Base-by-base conservation (phyloP, 805 yeast genomes). In the Saccharomycopsis fermentans region DNA sequence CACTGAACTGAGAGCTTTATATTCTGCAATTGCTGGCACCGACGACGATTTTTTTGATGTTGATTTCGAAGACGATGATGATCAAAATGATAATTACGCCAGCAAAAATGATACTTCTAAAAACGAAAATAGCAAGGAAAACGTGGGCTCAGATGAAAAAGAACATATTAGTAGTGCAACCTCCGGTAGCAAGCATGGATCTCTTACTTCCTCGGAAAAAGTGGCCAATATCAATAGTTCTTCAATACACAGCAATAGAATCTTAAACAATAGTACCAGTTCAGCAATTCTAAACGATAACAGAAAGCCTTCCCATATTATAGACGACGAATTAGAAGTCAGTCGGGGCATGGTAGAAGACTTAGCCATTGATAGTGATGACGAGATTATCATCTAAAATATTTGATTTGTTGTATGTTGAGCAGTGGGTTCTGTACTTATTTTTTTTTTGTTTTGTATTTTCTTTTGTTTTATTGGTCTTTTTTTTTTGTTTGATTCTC, bases 11-110 rank as follows among this genome's bases (percentile, higher is more conserved):
- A 86, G 83, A 68, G 73, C 81, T 21, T 69, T 92, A 48, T 92
- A 89, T 69, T 83, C 81, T 61, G 77, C 79, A 58, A 84, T 92
- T 62, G 95, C 94, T 11, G 98, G 98, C 9, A 81, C 96, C 1
- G 94, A 87, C 68, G 97, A 92, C 66, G 98, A 92, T 71, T 94
- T 94, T 73, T 92, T 92, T 68, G 96, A 90, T 70, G 88, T 92
- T 48, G 98, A 92, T 71, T 92, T 92, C 68, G 97, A 92, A 71
- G 98, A 92, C 69, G 97, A 90, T 21, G 96, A 87, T 51, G 91
- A 83, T 37, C 43, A 52, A 21, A 17, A 52, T 19, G 40, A 35
- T 21, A 4, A 34, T 26, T 77, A 75, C 14, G 79, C 75, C 34
- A 75, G 72, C 56, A 74, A 70, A 14, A 17, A 3, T 21, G 26